Conservation (phyloP, 768 basidiomycete genomes). For the Lentinula boryana region DNA sequence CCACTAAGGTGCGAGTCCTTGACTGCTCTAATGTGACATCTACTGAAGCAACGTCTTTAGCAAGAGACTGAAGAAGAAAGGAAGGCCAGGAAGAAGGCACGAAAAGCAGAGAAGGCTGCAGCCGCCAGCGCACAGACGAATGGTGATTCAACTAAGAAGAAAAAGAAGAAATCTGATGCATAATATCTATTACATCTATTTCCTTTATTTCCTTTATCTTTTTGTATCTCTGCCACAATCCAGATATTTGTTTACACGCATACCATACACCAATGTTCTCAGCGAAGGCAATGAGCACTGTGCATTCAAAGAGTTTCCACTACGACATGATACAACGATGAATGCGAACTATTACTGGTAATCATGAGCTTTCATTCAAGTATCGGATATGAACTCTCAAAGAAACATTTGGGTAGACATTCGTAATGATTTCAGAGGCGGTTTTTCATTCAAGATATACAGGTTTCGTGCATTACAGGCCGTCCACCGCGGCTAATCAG, state of each 20-base stretch:
- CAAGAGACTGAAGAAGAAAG: conserved; percentile 80
- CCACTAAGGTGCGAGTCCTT: conserved; percentile 28
- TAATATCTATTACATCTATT: not conserved
- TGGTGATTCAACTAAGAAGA: conserved; percentile 46
- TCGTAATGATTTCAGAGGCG: no score
- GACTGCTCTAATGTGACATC: not conserved
- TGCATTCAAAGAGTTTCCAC: no score
- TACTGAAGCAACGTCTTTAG: conserved; percentile 17
- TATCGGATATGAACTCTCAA: no score
- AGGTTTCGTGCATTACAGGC: no score
- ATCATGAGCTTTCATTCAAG: no score
- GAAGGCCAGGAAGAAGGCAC: conserved; percentile 73
- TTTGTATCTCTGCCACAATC: not conserved
- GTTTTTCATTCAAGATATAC: no score
- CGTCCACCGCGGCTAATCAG: not conserved
- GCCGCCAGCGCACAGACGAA: conserved; percentile 35
- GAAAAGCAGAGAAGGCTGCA: conserved; percentile 71
- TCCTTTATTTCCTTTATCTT: not conserved
- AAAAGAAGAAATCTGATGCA: conserved; percentile 44
- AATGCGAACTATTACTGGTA: no score
- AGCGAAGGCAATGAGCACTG: no score
- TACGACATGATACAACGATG: no score
- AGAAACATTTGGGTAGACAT: no score
- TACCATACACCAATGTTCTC: not conserved
- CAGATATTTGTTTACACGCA: not conserved